These are phyloP conservation scores for Hymenoscyphus albidus DNA, from an alignment of 2,329 filamentous ascomycete genomes.

Conservation along the genomic window DNA sequence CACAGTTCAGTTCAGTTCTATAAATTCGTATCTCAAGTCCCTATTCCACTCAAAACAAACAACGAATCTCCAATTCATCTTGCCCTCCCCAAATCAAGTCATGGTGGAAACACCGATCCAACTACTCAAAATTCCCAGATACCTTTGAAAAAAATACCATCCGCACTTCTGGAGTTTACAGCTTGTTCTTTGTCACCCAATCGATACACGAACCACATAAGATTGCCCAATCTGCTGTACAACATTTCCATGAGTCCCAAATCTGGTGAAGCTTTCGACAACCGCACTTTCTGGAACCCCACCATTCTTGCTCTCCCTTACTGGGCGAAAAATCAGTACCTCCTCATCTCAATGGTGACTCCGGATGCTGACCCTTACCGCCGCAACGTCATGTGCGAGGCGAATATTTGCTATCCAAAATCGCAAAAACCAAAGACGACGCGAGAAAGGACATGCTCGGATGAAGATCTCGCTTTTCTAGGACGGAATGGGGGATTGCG, in stretches of 20 bases:
- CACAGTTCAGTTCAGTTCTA: neutral
- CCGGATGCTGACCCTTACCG: constrained; percentile 36
- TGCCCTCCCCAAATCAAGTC: neutral
- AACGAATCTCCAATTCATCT: neutral
- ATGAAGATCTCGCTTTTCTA: constrained; percentile 33
- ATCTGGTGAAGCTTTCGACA: constrained; percentile 20
- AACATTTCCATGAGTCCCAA: constrained; percentile 37
- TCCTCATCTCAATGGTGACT: constrained; percentile 37
- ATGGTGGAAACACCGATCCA: neutral
- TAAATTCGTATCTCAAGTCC: neutral
- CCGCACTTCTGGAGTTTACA: constrained; percentile 17
- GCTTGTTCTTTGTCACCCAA: constrained; percentile 28
- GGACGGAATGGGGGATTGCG: constrained; percentile 36
- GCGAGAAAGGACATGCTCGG: constrained; percentile 32
- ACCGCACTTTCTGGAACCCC: constrained; percentile 38
- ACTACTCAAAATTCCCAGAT: neutral
- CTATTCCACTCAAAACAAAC: neutral
- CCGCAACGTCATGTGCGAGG: constrained; percentile 39
- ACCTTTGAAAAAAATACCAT: constrained; percentile 7
- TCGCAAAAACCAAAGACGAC: constrained; percentile 11
- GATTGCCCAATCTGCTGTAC: constrained; percentile 33
- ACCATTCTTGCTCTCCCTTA: constrained; percentile 39
- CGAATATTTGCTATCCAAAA: constrained; percentile 35
- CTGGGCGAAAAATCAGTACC: constrained; percentile 38
- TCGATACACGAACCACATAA: constrained; percentile 35